Evolutionary conservation across 148 eudicot genomes (phyloP), one percentile per base, ranked within the genome.

Genomic region (Gaultheria prostrata): DNA sequence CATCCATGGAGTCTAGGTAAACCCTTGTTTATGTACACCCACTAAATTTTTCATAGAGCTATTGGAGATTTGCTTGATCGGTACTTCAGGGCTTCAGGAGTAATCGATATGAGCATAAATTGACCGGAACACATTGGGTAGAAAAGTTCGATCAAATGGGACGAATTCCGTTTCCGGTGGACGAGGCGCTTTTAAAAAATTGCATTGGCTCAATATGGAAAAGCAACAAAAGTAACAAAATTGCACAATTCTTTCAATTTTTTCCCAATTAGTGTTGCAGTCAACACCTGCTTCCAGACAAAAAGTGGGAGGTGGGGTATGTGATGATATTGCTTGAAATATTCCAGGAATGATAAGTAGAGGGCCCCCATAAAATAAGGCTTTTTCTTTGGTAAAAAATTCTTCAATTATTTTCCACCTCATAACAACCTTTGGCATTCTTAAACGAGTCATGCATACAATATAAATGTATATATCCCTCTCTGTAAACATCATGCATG

Each of bases 301-400:
- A 65, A 88, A 88, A 85, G 89, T 77, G 57, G 72, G 67, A 24
- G 18, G 86, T 83, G 89, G 88, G 89, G 72, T 67, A 67, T 28
- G 77, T 82, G 39, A 20, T 74, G 17, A 20, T 69, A 26, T 63
- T 85, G 86, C 78, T 43, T 77, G 77, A 86, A 83, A 83, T 86
- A 88, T 88, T 88, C 88, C 86, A 11, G 84, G n/a, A 81, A 86
- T 88, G 80, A 88, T 88, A 61, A 85, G 83, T 32, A 56, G 70
- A 80, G 84, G 90, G 77, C 53, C 90, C 83, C 70, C 70, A 9
- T 49, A 80, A 32, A 80, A 71, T 21, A 20, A 33, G 56, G 10
- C 70, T 69, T 82, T 32, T 28, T 32, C 17, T 63, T 26, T 10
- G 43, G 43, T 39, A 3, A 39, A 39, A 46, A 59, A 59, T 0